Conservation (phyloP, 2,329 filamentous ascomycete species). For the Penicillium sp. region DNA sequence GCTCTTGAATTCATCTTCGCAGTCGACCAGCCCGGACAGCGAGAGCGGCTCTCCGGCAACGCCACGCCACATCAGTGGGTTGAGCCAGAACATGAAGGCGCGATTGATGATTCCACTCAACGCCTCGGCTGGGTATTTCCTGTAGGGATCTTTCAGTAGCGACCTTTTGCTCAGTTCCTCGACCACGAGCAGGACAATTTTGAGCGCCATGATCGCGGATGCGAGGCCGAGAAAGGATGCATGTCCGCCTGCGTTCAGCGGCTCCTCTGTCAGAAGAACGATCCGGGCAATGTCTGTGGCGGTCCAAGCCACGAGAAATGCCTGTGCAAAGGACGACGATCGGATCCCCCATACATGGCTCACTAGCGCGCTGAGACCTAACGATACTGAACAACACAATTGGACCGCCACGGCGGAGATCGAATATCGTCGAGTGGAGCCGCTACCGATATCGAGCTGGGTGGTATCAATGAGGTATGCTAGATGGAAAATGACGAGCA, state of each 20-base stretch:
- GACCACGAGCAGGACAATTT: neutral
- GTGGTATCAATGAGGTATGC: neutral
- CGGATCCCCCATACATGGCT: neutral
- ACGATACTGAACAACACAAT: neutral
- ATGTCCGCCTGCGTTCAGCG: neutral
- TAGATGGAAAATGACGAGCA: neutral
- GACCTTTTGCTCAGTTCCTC: neutral
- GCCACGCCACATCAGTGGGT: neutral
- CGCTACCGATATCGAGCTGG: neutral
- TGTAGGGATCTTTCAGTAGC: neutral
- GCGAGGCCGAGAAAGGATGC: neutral
- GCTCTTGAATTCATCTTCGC: neutral
- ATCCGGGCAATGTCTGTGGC: neutral
- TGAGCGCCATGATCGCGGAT: neutral
- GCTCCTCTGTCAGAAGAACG: neutral
- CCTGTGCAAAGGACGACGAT: neutral
- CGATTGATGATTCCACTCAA: constrained; percentile 1
- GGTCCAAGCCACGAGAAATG: constrained; percentile 1
- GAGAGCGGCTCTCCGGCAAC: neutral
- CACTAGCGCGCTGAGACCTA: neutral
- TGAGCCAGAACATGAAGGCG: neutral
- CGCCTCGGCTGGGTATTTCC: neutral
- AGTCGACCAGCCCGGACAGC: neutral
- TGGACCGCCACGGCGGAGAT: neutral
- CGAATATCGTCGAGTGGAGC: neutral